Conservation (phyloP, 768 basidiomycete species). For the Tylopilus cervinicoccineus region DNA sequence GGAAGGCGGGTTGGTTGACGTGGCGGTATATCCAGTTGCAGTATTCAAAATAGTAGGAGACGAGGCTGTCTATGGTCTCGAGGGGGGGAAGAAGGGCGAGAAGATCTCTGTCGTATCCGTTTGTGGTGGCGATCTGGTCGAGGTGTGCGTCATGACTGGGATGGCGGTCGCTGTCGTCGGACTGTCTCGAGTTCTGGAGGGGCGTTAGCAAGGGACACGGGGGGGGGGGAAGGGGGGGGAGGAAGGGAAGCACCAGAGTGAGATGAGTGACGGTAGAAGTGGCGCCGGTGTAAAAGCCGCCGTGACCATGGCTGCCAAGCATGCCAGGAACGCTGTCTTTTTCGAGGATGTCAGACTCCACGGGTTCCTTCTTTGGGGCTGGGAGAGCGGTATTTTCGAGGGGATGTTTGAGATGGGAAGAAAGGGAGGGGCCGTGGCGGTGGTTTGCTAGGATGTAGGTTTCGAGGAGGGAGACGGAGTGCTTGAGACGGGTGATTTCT, state of each 20-base stretch:
- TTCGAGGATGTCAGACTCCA: conserved; percentile 45
- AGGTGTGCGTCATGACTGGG: conserved; percentile 44
- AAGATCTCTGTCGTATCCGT: conserved; percentile 70
- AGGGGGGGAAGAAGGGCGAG: conserved; percentile 60
- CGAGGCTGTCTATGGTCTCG: conserved; percentile 67
- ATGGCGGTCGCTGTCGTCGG: conserved; percentile 51
- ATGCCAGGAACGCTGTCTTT: conserved; percentile 56
- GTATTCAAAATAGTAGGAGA: conserved; percentile 77
- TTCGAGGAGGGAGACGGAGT: conserved; percentile 38
- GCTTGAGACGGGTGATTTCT: conserved; percentile 39
- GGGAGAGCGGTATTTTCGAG: conserved; percentile 23
- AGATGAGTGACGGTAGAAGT: conserved; percentile 73
- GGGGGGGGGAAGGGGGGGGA: conserved; percentile 4
- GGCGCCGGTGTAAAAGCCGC: conserved; percentile 75
- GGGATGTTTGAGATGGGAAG: conserved; percentile 27
- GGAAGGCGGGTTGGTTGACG: conserved; percentile 61
- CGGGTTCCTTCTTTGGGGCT: conserved; percentile 51
- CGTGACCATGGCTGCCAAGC: conserved; percentile 59
- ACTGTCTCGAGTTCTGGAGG: conserved; percentile 42
- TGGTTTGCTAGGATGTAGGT: conserved; percentile 33
- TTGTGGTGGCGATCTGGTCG: conserved; percentile 40
- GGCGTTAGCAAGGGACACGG: conserved; percentile 16
- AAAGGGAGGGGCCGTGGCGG: conserved; percentile 16
- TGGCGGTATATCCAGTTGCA: conserved; percentile 88
- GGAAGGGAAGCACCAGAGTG: conserved; percentile 42